Percentiles rank a stretch among this genome's conserved stretches.
phyloP scores from a whole-genome alignment of 306 rosid species.

The Cicer judaicum region DNA sequence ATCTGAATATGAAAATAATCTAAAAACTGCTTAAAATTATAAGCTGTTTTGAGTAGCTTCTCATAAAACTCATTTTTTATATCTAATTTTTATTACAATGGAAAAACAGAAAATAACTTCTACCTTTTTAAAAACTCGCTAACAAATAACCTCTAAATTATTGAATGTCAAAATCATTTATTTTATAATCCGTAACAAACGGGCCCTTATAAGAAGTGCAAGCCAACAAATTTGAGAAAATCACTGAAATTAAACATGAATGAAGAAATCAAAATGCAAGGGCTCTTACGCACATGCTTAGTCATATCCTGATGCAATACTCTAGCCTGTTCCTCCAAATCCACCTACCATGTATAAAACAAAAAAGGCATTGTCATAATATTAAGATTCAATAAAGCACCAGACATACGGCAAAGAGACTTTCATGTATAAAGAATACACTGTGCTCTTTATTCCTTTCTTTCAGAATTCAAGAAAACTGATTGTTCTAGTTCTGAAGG shows the following conservation, averaged over 20 bases:
- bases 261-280: slow-evolving; percentile 34
- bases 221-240: slow-evolving; percentile 21
- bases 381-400: slow-evolving; percentile 38
- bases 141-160: no score
- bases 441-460: slow-evolving; percentile 28
- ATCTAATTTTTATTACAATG: no score
- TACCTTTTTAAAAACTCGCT: no score
- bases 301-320: slow-evolving; percentile 80
- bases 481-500: slow-evolving; percentile 29
- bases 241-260: slow-evolving; percentile 30
- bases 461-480: slow-evolving; percentile 30
- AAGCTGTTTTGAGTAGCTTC: no score
- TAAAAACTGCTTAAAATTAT: no score
- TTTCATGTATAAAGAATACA: slow-evolving; percentile 20
- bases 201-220: not conserved
- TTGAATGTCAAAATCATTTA: no score
- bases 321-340: slow-evolving; percentile 71
- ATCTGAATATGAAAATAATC: no score
- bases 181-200: no score
- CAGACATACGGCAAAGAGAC: slow-evolving; percentile 1
- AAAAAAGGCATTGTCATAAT: slow-evolving; percentile 34
- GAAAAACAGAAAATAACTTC: no score
- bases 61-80: no score
- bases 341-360: slow-evolving; percentile 62
- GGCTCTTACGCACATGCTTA: slow-evolving; percentile 68